Conservation (phyloP, 2,329 filamentous ascomycete species). For the Colletotrichum tanaceti region DNA sequence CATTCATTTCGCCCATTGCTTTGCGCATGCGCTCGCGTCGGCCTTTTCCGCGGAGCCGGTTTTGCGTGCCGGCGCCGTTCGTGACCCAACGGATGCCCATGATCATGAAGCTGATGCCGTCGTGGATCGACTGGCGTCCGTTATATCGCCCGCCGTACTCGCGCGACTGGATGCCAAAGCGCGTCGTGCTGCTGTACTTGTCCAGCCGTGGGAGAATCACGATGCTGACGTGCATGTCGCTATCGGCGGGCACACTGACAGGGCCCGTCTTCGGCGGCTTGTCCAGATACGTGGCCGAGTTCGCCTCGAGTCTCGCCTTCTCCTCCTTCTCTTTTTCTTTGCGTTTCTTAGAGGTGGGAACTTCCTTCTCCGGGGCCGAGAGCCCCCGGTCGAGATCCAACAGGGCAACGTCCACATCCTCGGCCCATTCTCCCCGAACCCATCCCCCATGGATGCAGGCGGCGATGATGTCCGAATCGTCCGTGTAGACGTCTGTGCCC, state of each 20-base stretch:
- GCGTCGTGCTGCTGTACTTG: conserved; percentile 78
- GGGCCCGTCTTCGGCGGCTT: conserved; percentile 71
- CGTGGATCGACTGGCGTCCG: conserved; percentile 66
- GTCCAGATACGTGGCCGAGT: conserved; percentile 57
- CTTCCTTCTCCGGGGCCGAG: conserved; percentile 34
- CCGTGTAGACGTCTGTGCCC: conserved; percentile 95
- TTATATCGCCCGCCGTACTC: conserved; percentile 74
- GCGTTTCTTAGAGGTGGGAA: conserved; percentile 46
- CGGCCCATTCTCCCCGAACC: conserved; percentile 88
- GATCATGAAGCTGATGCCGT: conserved; percentile 91
- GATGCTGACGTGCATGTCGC: conserved; percentile 88
- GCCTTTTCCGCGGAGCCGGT: conserved; percentile 66
- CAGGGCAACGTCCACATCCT: conserved; percentile 78
- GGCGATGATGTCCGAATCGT: conserved; percentile 93
- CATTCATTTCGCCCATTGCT: conserved; percentile 64
- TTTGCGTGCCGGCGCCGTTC: conserved; percentile 72
- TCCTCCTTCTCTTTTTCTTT: conserved; percentile 48
- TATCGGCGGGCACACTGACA: conserved; percentile 71
- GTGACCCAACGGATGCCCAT: conserved; percentile 86
- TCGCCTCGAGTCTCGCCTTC: conserved; percentile 51
- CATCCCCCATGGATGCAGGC: conserved; percentile 94
- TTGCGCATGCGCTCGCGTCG: conserved; percentile 68
- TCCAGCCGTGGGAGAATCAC: conserved; percentile 84
- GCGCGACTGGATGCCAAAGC: conserved; percentile 85
- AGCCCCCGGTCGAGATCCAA: conserved; percentile 65